A percentile compares a stretch with the other conserved stretches of the same genome.
phyloP scores from a whole-genome alignment of 1,284 basidiomycete species.

The Trichosporon inkin region DNA sequence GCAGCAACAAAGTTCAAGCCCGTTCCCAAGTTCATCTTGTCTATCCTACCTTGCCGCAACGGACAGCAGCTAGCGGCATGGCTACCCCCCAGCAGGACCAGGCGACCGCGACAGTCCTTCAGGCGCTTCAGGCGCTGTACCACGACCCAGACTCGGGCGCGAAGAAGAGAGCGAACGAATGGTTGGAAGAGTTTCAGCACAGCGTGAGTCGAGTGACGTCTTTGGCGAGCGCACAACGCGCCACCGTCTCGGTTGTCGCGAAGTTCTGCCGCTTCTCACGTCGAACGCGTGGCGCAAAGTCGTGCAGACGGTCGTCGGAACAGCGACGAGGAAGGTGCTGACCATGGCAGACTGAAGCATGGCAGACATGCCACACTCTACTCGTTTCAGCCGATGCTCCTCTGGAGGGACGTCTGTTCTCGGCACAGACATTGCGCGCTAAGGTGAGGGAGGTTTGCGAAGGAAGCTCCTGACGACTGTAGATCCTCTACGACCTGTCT shows the following conservation, averaged over 20 bases:
- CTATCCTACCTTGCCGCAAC: not conserved
- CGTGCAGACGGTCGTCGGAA: not conserved
- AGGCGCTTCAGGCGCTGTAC: conserved; percentile 56
- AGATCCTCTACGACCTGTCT: conserved; percentile 94
- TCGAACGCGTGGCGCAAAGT: not conserved
- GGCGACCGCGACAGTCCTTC: conserved; percentile 39
- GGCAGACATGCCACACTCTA: conserved; percentile 89
- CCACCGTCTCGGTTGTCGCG: not conserved
- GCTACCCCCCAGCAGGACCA: conserved; percentile 25
- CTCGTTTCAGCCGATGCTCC: conserved; percentile 76
- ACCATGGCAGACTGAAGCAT: conserved; percentile 74
- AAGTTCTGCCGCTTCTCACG: not conserved
- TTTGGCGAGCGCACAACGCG: not conserved
- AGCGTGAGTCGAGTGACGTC: conserved; percentile 64
- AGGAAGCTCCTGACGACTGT: conserved; percentile 9
- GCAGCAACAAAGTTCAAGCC: conserved; percentile 5
- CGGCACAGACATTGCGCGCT: conserved; percentile 91
- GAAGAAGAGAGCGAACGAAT: conserved; percentile 78
- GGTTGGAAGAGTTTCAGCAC: conserved; percentile 94
- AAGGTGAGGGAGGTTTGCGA: conserved; percentile 62
- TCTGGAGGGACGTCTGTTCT: conserved; percentile 80
- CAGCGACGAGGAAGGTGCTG: not conserved
- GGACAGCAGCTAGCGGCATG: conserved; percentile 16
- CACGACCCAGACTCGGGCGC: conserved; percentile 70
- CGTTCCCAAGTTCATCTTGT: not conserved